Conservation (phyloP, 345 rosid species). For the Murraya koenigii region DNA sequence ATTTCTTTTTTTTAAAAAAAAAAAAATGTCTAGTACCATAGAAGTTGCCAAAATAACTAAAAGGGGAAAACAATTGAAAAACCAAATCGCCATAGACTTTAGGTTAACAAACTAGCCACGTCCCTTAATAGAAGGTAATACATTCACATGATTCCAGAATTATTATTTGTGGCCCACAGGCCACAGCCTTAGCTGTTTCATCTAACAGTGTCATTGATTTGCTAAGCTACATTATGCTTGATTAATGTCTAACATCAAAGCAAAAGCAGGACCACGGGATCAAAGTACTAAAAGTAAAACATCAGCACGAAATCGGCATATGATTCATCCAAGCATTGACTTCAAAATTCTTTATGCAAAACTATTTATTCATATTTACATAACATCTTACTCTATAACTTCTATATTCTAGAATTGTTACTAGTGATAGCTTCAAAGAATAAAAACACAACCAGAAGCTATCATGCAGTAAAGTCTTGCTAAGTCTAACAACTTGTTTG, state of each 20-base stretch:
- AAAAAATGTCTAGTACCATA: not conserved
- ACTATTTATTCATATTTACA: not conserved
- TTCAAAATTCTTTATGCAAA: not conserved
- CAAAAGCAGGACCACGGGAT: slow-evolving; percentile 4
- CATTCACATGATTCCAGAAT: slow-evolving; percentile 20
- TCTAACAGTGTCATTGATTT: not conserved
- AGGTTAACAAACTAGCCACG: not conserved
- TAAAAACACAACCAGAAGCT: slow-evolving; percentile 5
- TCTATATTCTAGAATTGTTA: not conserved
- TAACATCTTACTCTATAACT: not conserved
- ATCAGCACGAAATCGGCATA: not conserved
- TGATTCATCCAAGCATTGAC: not conserved
- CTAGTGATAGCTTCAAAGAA: not conserved
- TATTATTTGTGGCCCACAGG: slow-evolving; percentile 4
- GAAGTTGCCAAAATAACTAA: not conserved
- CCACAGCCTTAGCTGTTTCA: slow-evolving; percentile 14
- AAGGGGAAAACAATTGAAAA: not conserved
- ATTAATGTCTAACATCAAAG: slow-evolving; percentile 4
- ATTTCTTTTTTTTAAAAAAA: too few relatives aligned
- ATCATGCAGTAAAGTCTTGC: not conserved
- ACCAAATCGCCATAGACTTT: not conserved
- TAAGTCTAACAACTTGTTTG: not conserved
- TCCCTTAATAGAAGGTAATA: not conserved
- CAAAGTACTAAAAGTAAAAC: not conserved
- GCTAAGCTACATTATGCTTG: not conserved